Evolutionary conservation across 140 eudicot species (phyloP), one percentile per base, ranked within the genome.

Genomic region (Cichorium intybus): DNA sequence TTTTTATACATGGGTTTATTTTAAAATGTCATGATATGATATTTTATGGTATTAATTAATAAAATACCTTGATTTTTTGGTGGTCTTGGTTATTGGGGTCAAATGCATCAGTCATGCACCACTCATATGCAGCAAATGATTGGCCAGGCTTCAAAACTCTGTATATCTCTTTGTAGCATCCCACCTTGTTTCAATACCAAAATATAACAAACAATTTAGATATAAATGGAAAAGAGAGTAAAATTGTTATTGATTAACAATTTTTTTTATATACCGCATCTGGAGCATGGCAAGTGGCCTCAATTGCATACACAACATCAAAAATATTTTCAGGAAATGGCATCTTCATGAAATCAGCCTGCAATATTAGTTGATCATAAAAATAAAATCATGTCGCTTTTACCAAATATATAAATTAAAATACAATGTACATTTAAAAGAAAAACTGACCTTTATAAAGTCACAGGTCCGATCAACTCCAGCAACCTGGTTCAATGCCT

Each of bases 261-360:
- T 62, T 1, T 67, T 4, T 1, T 26, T 26, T 26, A 58, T 69
- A 39, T 80, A 87, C 97, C 60, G 95, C 87, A 77, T 91, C 95
- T 34, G 96, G 97, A 39, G 96, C 97, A 70, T 91, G 96, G 68
- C 96, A 85, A 45, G 97, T 91, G 68, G 97, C 97, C 62, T 87
- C 97, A 43, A 87, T 91, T 41, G 97, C 97, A 72, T 91, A 91
- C 18, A 87, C 89, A 34, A 96, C 97, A 81, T 91, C 97, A 67
- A 79, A 91, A 71, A 62, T 78, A 62, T 80, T 80, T 35, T 91
- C 96, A 33, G 91, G 76, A 69, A 87, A 87, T 69, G 97, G 96
- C 96, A 87, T 87, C 69, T 87, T 85, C 97, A 85, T 91, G 79
- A 91, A 87, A 71, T 87, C 96, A 49, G 88, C 96, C 97, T 91